Evolutionary conservation across 2,329 filamentous ascomycete genomes (phyloP).

Genomic region (Aurifilum marmelostoma): DNA sequence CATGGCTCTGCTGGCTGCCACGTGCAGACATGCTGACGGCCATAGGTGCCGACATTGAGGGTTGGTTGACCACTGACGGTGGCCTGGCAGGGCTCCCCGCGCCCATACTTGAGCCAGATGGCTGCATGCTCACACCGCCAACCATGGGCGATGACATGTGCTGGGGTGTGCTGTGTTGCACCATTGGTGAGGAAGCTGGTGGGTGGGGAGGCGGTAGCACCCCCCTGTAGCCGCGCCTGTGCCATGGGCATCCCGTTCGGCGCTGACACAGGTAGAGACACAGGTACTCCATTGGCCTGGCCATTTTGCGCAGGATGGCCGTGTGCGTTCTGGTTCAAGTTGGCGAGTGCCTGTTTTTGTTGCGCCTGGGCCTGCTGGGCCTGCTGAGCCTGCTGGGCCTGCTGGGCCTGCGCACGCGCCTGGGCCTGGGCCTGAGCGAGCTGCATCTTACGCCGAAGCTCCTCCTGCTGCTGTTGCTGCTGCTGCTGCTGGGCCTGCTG

Average conservation of each 20-base stretch:
- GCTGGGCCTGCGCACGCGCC: constrained; percentile 38
- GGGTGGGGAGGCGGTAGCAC: constrained; percentile 64
- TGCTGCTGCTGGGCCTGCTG: constrained; percentile 15
- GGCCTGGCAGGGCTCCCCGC: constrained; percentile 66
- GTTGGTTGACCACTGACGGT: constrained; percentile 63
- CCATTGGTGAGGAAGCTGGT: constrained; percentile 69
- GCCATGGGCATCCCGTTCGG: constrained; percentile 43
- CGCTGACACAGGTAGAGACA: constrained; percentile 34
- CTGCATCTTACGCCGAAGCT: constrained; percentile 31
- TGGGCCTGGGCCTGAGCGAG: constrained; percentile 38
- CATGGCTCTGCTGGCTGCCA: constrained; percentile 69
- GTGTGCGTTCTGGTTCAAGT: constrained; percentile 46
- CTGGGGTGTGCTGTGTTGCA: constrained; percentile 66
- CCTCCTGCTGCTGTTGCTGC: constrained; percentile 26
- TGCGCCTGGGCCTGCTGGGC: constrained; percentile 35
- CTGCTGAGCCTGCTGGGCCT: constrained; percentile 40
- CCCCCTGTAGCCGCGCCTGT: constrained; percentile 52
- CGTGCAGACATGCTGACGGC: constrained; percentile 65
- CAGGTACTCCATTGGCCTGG: constrained; percentile 46
- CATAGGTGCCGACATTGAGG: constrained; percentile 62
- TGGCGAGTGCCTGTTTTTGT: constrained; percentile 40
- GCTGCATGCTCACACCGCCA: constrained; percentile 65
- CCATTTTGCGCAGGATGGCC: constrained; percentile 48
- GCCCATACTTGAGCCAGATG: constrained; percentile 68
- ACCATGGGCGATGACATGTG: constrained; percentile 69